Evolutionary conservation across 768 basidiomycete genomes (phyloP), one percentile per base, ranked within the genome.

Genomic region (Kwoniella dendrophila): DNA sequence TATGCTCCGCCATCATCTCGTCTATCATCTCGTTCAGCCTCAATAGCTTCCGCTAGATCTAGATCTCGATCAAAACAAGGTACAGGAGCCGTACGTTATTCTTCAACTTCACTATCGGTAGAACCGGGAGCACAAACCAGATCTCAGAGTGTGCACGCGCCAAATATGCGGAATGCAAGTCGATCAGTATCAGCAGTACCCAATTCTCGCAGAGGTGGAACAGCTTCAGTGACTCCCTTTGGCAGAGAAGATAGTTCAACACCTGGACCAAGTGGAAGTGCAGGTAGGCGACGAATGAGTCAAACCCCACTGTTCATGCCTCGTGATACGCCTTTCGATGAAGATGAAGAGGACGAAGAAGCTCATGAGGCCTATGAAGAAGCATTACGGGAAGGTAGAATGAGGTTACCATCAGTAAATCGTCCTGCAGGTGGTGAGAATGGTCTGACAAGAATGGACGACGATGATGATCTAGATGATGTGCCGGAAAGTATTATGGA

Each of bases 321-420:
- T 5, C 34, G 64, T 16, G 69, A 68, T 34, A 76, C 76, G n/a
- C 74, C 76, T 7, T 72, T 75, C 34, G 76, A 67, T 7, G 69
- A 68, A 14, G 76, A 75, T 27, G 73, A 76, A 29, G 77, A 78
- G 30, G 69, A 73, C 44, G 75, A 77, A 59, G 74, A 76, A 51
- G 75, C 70, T 4, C 74, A 79, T 51, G 63, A 73, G 30, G 64
- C 61, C 1, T 73, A 73, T 56, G 61, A 62, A 29, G 66, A 64
- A 22, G 73, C 68, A 8, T 43, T 76, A 16, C 40, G 76, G 61
- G 64, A 69, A 54, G 71, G 69, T 18, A 56, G 66, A 63, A 45
- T 63, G 47, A 49, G 73, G 51, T 51, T 69, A 50, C 74, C 71
- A 18, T 62, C 56, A 30, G 68, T 73, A 18, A 64, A 40, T 6